These are phyloP conservation scores for Suhomyces yuchorum DNA, from an alignment of 1,139 yeast species.

Conservation along the genomic window DNA sequence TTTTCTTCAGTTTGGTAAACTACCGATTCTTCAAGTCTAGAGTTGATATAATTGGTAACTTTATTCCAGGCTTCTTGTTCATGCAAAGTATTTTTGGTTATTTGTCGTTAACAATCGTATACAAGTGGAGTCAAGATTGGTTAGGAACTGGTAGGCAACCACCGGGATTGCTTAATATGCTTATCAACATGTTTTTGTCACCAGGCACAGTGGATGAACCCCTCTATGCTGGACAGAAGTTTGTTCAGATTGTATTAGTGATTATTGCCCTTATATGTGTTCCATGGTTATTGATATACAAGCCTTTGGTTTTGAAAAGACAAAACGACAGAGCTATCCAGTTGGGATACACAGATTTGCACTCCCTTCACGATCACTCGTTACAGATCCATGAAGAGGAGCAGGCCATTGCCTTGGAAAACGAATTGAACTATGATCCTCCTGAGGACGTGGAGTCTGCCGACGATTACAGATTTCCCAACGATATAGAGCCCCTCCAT, in stretches of 20 bases:
- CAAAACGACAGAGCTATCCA: slow-evolving; percentile 25
- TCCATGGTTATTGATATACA: slow-evolving; percentile 88
- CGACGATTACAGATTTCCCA: slow-evolving; percentile 43
- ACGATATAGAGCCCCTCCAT: slow-evolving; percentile 50
- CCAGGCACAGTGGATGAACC: slow-evolving; percentile 89
- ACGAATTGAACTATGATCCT: slow-evolving; percentile 19
- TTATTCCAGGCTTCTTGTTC: slow-evolving; percentile 88
- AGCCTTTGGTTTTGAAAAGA: slow-evolving; percentile 69
- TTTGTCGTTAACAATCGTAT: slow-evolving; percentile 76
- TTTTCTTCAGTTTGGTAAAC: slow-evolving; percentile 81
- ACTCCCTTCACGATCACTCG: slow-evolving; percentile 36
- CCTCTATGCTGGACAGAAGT: slow-evolving; percentile 80
- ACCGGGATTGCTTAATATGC: slow-evolving; percentile 92
- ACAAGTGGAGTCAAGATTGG: slow-evolving; percentile 98
- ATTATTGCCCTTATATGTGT: slow-evolving; percentile 83
- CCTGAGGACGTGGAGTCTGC: slow-evolving; percentile 28
- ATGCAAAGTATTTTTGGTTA: slow-evolving; percentile 97
- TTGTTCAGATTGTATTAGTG: slow-evolving; percentile 73
- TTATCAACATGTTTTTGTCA: slow-evolving; percentile 90
- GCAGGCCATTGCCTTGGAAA: slow-evolving; percentile 34
- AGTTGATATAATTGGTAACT: slow-evolving; percentile 90
- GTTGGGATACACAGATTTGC: slow-evolving; percentile 40
- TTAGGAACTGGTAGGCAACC: slow-evolving; percentile 70
- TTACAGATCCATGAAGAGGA: slow-evolving; percentile 35
- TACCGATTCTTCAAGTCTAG: slow-evolving; percentile 69